Evolutionary conservation across 73 alveolate species (phyloP), one percentile per base, ranked within the genome.

Genomic region (Paramecium primaurelia): DNA sequence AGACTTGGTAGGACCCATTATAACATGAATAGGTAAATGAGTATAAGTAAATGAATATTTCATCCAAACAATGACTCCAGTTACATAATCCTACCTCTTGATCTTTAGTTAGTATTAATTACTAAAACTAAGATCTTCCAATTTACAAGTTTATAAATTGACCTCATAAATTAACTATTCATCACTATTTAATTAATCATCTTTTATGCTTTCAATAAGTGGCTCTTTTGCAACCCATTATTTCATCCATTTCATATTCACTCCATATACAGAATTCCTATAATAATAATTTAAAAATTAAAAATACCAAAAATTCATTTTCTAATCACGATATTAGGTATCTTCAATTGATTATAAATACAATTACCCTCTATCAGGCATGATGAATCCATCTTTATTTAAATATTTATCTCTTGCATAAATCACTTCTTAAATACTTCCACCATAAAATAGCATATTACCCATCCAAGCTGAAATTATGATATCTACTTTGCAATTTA

Each of bases 361-460:
- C 47, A 97, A 38, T n/a, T 87, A 92, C 8, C 97, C 98, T 86
- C 93, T 93, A 89, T 96, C 98, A 11, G 99, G 99, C 9, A 97
- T 93, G 58, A 97, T 97, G 38, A 92, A 34, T 7, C 99, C 99
- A 26, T 94, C 96, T 54, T 93, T 77, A 9, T 32, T 77, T 38
- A 97, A 93, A 93, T 96, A 96, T 92, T 96, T 97, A 75, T 97
- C 99, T 92, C 99, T 97, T 7, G 99, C 99, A 92, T 59, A 96
- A 37, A 97, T 93, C 18, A 96, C 98, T n/a, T 96, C 92, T 69
- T 95, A 97, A 30, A 96, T 93, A 97, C 95, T 95, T 44, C 96
- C 71, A 73, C 96, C 98, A 89, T 93, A 96, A 20, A 97, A 92
- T 45, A 97, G 71, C 85, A 95, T 93, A 93, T 95, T 93, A 12